Evolutionary conservation across 441 rosid species (phyloP).

Genomic region (Croton setiger): DNA sequence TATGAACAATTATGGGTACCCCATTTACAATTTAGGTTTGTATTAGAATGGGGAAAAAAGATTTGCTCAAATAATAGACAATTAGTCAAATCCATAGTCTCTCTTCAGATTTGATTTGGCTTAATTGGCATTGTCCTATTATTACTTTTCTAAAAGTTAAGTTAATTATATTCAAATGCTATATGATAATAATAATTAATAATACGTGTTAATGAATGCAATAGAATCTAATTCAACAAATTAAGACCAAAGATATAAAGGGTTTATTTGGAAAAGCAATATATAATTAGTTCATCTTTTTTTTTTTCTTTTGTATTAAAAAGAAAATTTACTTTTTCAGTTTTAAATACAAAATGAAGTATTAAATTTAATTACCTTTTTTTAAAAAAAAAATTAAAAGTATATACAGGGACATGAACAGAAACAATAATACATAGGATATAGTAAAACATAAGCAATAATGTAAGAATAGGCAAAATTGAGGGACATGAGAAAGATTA

Average conservation of each 20-base stretch:
- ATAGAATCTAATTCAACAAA: not conserved
- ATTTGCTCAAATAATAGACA: not conserved
- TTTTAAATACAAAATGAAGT: too few species aligned
- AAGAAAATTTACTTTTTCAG: too few species aligned
- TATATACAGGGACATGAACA: too few species aligned
- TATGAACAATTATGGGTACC: not conserved
- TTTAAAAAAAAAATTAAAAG: too few species aligned
- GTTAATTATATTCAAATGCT: too few species aligned
- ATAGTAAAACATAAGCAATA: not conserved
- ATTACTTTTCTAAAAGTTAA: not conserved
- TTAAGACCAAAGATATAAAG: not conserved
- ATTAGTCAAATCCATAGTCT: not conserved
- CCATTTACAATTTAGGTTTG: constrained; percentile 10
- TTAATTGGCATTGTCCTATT: constrained; percentile 3
- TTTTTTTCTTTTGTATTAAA: too few species aligned
- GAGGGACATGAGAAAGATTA: constrained; percentile 35
- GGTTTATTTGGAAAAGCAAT: not conserved
- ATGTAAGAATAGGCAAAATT: not conserved
- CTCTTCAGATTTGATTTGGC: constrained; percentile 19
- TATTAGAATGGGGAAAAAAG: constrained; percentile 5
- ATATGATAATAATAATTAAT: not conserved
- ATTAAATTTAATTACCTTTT: too few species aligned
- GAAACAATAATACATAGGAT: not conserved
- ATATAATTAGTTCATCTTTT: too few species aligned
- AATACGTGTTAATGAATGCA: not conserved